phyloP scores from a whole-genome alignment of 768 basidiomycete genomes.

The Phanerochaete carnosa region DNA sequence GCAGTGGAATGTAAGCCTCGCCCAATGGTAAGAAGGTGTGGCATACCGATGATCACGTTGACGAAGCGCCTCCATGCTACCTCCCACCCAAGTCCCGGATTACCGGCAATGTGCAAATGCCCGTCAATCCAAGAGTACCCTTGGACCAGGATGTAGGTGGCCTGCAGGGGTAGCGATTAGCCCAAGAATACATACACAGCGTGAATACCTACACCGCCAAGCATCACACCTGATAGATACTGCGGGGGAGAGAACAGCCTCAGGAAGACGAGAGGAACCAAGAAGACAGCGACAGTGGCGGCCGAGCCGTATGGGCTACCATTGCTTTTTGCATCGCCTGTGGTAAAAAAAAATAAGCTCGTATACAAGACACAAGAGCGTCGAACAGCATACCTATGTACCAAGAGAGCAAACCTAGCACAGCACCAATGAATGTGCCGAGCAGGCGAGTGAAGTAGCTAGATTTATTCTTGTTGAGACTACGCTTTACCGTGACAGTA shows the following conservation, averaged over 20 bases:
- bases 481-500: not conserved
- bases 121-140: conserved; percentile 61
- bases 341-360: not conserved
- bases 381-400: conserved; percentile 35
- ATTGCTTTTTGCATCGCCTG: conserved; percentile 39
- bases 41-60: conserved; percentile 46
- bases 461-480: not conserved
- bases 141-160: conserved; percentile 41
- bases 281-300: conserved; percentile 42
- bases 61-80: conserved; percentile 52
- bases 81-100: conserved; percentile 49
- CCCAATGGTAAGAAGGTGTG: not conserved
- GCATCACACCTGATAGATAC: conserved; percentile 34
- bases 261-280: conserved; percentile 46
- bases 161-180: conserved; percentile 19
- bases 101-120: conserved; percentile 40
- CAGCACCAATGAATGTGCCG: conserved; percentile 46
- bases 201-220: conserved; percentile 33
- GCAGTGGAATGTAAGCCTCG: not conserved
- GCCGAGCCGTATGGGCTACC: conserved; percentile 56
- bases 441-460: conserved; percentile 42
- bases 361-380: not conserved
- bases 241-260: conserved; percentile 44
- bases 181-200: not conserved
- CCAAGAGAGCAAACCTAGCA: conserved; percentile 48